These are phyloP conservation scores for Metarhizium album DNA, from an alignment of 2,329 filamentous ascomycete species.

Conservation along the genomic window DNA sequence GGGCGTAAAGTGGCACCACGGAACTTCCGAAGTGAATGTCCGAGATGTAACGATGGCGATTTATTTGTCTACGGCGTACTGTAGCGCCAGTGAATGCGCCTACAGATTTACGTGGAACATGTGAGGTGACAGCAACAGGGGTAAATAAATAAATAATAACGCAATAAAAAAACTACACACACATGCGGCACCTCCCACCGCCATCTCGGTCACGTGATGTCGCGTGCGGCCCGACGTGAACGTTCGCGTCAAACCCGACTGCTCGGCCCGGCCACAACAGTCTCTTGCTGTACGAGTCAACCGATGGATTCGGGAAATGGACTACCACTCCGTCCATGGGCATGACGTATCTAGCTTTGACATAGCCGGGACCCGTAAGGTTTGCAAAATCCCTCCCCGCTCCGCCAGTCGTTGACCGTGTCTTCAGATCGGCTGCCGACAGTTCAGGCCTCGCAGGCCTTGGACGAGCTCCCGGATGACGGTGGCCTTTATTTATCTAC, in stretches of 20 bases:
- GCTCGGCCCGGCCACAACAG: not conserved
- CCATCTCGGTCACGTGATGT: constrained; percentile 5
- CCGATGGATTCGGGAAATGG: constrained; percentile 31
- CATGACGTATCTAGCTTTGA: constrained; percentile 52
- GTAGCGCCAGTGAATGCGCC: no score
- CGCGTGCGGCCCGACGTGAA: not conserved
- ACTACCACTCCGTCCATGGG: constrained; percentile 49
- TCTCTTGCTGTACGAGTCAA: not conserved
- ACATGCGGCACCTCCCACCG: no score
- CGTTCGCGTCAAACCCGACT: not conserved
- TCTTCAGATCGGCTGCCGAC: constrained; percentile 62
- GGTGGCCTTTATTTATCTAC: constrained; percentile 43
- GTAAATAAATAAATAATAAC: no score
- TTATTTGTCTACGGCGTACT: no score
- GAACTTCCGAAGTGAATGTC: no score
- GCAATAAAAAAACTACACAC: no score
- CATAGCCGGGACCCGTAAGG: constrained; percentile 37
- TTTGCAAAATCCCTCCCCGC: not conserved
- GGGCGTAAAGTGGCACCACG: no score
- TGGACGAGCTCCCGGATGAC: constrained; percentile 47
- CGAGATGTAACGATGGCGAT: no score
- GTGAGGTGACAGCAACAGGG: no score
- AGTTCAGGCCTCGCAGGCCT: constrained; percentile 62
- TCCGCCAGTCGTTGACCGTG: not conserved
- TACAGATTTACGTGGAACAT: no score